Percentiles rank a stretch among this genome's conserved stretches.
Evolutionary conservation across 225 moss, liverwort and hornwort species (phyloP).

Genomic region (Climacium dendroides): DNA sequence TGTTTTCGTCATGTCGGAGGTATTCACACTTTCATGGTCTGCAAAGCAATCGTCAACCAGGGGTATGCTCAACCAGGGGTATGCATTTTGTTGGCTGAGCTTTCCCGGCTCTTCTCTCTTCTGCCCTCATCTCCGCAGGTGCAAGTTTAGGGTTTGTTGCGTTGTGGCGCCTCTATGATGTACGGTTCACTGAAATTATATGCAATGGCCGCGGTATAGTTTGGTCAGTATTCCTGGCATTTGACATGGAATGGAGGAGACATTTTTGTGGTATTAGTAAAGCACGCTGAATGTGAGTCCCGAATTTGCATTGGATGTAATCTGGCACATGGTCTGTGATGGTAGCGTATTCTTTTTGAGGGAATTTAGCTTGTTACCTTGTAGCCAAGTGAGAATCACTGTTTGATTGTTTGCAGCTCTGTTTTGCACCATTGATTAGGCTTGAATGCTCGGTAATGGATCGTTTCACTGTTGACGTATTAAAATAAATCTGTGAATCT

Average conservation of each 20-base stretch:
- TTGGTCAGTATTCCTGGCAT: background rate
- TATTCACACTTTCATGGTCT: background rate
- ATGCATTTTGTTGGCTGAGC: conserved; percentile 11
- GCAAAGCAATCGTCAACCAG: background rate
- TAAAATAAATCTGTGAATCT: background rate
- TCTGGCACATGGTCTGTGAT: background rate
- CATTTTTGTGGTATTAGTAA: background rate
- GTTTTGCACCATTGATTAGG: background rate
- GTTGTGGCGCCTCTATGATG: conserved; percentile 13
- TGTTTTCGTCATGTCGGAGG: conserved; percentile 28
- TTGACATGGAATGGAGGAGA: background rate
- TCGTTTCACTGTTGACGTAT: background rate
- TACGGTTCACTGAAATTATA: conserved; percentile 17
- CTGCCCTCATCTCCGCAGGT: conserved; percentile 6
- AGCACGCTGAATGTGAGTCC: background rate
- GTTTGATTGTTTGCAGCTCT: background rate
- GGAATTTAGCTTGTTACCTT: background rate
- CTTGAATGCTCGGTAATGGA: background rate
- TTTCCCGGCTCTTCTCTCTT: background rate
- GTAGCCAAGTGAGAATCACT: background rate
- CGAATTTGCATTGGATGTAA: background rate
- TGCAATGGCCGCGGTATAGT: background rate
- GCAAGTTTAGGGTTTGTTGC: conserved; percentile 8
- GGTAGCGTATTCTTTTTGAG: background rate
- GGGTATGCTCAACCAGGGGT: background rate